Base-by-base conservation (phyloP, 352 stramenopile genomes). In the Phytophthora sansomeana region DNA sequence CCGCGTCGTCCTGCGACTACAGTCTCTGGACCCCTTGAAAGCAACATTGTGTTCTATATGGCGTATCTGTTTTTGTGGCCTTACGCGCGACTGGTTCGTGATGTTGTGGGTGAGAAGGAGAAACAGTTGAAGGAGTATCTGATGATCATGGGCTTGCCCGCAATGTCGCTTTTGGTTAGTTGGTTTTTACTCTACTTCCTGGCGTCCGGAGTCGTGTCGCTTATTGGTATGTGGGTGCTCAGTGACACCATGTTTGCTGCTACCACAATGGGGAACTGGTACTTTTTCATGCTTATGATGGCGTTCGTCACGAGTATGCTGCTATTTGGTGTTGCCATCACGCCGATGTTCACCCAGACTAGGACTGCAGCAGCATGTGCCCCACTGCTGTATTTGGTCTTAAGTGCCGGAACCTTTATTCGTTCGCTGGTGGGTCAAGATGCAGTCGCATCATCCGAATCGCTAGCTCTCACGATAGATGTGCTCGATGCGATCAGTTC, bases 21-120 rank as follows among this genome's bases (percentile, higher is more conserved):
- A 0, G 51, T 84, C 7, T 32, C 75, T 0, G 86, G 86, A 0
- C 67, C 66, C n/a, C 51, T 91, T 0, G 83, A 92, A n/a, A 58
- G 53, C 33, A 85, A 80, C 49, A 93, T 95, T 49, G 75, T 94
- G 3, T 77, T 93, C 26, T 93, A 78, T 49, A 76, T 92, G 59
- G 72, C 69, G 19, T 94, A 94, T 29, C 36, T 93, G 10, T 96
- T 95, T 49, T 48, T 98, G 48, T 98, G 92, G 77, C 92, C 93
- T 6, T 96, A 91, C 41, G 85, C 80, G 16, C 83, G 87, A 5
- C 72, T 98, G 36, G 78, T 97, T 46, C 90, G 91, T 30, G 81
- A 92, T 32, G 73, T 97, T 17, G 90, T 98, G 33, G 61, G 83
- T 32, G 93, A 98, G 42, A 98, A 98, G 63, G 93, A 98, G 72